phyloP scores from a whole-genome alignment of 257 asterid species.

The Solanum medicagineum region DNA sequence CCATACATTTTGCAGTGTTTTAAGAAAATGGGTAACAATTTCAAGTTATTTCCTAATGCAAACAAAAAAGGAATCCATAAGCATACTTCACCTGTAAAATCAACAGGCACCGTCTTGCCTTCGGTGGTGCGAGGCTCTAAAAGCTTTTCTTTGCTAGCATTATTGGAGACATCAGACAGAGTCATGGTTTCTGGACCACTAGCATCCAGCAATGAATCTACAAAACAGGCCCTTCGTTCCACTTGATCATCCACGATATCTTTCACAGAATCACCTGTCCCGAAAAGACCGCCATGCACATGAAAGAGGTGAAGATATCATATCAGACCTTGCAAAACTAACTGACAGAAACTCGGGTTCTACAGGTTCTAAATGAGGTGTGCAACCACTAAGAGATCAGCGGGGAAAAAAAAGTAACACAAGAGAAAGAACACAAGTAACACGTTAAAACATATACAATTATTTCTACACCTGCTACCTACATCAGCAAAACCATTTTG shows the following conservation, averaged over 20 bases:
- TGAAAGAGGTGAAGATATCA: not conserved
- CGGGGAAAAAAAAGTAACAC: not conserved
- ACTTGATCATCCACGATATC: conserved; percentile 32
- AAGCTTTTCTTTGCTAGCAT: conserved; percentile 27
- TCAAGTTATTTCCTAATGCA: not conserved
- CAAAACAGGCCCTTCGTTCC: conserved; percentile 75
- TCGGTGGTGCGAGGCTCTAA: conserved; percentile 22
- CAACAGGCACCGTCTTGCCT: not conserved
- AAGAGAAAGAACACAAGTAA: not conserved
- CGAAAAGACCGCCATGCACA: not conserved
- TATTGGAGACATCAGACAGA: conserved; percentile 18
- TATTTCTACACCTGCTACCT: not conserved
- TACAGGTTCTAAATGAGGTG: not conserved
- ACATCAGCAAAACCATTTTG: not conserved
- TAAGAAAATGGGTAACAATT: not conserved
- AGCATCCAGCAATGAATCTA: conserved; percentile 53
- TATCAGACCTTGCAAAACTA: not conserved
- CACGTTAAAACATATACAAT: not conserved
- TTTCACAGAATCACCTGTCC: conserved; percentile 43
- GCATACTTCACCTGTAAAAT: conserved; percentile 14
- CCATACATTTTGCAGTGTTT: not conserved
- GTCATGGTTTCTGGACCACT: conserved; percentile 22
- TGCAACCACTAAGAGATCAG: not conserved
- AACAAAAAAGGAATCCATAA: not conserved
- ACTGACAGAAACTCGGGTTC: not conserved